Percentiles rank a stretch among this genome's conserved stretches.
phyloP scores from a whole-genome alignment of 73 alveolate species.

The Strombidium stylifer region DNA sequence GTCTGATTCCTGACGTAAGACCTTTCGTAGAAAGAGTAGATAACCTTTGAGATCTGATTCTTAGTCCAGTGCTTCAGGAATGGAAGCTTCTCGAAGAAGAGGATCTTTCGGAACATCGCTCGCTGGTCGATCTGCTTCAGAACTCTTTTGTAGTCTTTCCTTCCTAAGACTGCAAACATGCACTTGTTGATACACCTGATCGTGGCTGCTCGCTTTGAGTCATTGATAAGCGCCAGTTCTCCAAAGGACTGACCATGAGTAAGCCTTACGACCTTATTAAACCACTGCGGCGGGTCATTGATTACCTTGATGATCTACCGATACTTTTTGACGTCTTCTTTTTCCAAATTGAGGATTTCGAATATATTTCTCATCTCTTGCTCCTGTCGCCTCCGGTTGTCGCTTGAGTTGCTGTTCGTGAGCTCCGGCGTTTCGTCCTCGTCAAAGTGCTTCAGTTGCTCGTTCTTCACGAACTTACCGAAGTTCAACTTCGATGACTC shows the following conservation, averaged over 20 bases:
- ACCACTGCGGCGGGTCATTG: slow-evolving; percentile 1
- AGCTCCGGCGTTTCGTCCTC: no score
- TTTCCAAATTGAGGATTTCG: slow-evolving; percentile 3
- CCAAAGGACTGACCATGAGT: slow-evolving; percentile 68
- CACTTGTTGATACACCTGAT: slow-evolving; percentile 52
- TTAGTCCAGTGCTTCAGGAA: slow-evolving; percentile 45
- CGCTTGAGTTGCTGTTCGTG: no score
- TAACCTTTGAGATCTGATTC: slow-evolving; percentile 32
- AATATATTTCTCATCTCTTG: no score
- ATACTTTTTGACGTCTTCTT: background rate
- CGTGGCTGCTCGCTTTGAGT: slow-evolving; percentile 74
- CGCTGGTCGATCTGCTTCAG: slow-evolving; percentile 37
- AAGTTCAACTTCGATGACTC: no score
- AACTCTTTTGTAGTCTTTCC: slow-evolving; percentile 37
- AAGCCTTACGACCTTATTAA: slow-evolving; percentile 14
- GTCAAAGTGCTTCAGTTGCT: no score
- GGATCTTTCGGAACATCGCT: slow-evolving; percentile 15
- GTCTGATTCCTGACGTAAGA: slow-evolving; percentile 18
- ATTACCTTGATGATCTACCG: background rate
- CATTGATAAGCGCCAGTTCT: slow-evolving; percentile 64
- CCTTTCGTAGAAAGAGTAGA: slow-evolving; percentile 37
- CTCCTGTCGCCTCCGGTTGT: no score
- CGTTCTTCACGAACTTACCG: no score
- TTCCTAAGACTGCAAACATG: slow-evolving; percentile 47
- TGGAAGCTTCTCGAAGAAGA: slow-evolving; percentile 48